Evolutionary conservation across 2,329 filamentous ascomycete species (phyloP), one percentile per base, ranked within the genome.

Genomic region (Nigrospora osmanthi): DNA sequence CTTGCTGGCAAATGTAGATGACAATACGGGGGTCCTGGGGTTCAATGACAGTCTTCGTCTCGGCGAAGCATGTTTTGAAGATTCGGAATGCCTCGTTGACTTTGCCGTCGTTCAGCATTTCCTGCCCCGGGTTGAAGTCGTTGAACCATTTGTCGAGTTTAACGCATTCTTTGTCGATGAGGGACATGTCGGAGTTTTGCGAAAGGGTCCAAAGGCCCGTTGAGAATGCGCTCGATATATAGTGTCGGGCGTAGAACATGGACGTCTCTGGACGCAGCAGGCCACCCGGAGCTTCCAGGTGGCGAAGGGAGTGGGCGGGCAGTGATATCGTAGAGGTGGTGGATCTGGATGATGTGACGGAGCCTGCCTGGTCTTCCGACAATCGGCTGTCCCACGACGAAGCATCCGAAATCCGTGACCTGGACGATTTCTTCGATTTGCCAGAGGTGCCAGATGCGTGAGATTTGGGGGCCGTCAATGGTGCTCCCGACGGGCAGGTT

Each of bases 81-180:
- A 48, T 31, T 10, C 34, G 30, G 19, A 48, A 48, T 10, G 46
- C 46, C 3, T n/a, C 14, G 12, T 36, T 33, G 10, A 48, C 37
- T 11, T 45, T 37, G 15, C 33, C 17, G 0, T 34, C 16, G 13
- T 40, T 36, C 2, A 48, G 23, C 1, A 19, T 17, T 4, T 48
- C 43, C 2, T 45, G 39, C 5, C 38, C 46, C 10, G 42, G 46
- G 31, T 45, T 45, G 43, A 48, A 48, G 14, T 48, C 43, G 9
- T 48, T 48, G 14, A 45, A 48, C 46, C 46, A 48, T 1, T 15
- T 33, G 34, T 48, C 46, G 2, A 48, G 46, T 23, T 48, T 48
- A 39, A 39, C 31, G 12, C 46, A 42, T 9, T 42, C 38, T 0
- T 31, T 45, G 14, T 48, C 40, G 9, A 48, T 12, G 2, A 44